These are phyloP conservation scores for Naganishia onofrii DNA, from an alignment of 768 basidiomycete genomes.

Conservation along the genomic window DNA sequence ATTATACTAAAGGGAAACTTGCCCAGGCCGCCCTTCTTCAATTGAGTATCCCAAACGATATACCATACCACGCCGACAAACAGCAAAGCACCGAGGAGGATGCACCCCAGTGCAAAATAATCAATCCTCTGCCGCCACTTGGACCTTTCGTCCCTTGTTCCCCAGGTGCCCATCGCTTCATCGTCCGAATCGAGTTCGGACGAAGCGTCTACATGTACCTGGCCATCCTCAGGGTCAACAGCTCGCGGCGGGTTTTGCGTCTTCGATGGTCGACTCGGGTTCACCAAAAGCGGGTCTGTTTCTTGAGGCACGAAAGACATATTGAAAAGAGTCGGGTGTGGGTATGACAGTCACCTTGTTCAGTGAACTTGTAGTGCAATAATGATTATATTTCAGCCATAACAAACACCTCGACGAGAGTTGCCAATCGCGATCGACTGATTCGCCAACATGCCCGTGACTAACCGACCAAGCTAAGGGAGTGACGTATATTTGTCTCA, in stretches of 20 bases:
- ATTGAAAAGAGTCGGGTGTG: not conserved
- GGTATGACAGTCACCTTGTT: no score
- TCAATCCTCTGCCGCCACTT: conserved; percentile 19
- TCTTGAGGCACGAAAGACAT: conserved; percentile 33
- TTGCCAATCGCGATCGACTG: conserved; percentile 19
- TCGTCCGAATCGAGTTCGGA: conserved; percentile 28
- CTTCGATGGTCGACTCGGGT: conserved; percentile 24
- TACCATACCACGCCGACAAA: conserved; percentile 26
- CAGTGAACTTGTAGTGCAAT: no score
- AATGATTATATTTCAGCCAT: not conserved
- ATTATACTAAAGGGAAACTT: not conserved
- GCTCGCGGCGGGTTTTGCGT: conserved; percentile 26
- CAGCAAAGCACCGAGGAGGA: conserved; percentile 16
- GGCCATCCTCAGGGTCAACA: conserved; percentile 16
- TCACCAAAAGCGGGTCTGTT: conserved; percentile 28
- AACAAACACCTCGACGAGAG: not conserved
- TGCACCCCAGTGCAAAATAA: conserved; percentile 19
- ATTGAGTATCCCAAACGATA: conserved; percentile 10
- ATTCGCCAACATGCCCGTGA: not conserved
- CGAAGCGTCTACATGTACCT: conserved; percentile 16
- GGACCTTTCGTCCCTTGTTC: conserved; percentile 20
- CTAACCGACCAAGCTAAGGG: not conserved
- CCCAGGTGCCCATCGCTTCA: conserved; percentile 29
- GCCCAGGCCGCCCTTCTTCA: conserved; percentile 13
- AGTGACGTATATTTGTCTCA: conserved; percentile 21